Evolutionary conservation across 495 filamentous ascomycete species (phyloP).

Genomic region (Aspergillus heteromorphus): DNA sequence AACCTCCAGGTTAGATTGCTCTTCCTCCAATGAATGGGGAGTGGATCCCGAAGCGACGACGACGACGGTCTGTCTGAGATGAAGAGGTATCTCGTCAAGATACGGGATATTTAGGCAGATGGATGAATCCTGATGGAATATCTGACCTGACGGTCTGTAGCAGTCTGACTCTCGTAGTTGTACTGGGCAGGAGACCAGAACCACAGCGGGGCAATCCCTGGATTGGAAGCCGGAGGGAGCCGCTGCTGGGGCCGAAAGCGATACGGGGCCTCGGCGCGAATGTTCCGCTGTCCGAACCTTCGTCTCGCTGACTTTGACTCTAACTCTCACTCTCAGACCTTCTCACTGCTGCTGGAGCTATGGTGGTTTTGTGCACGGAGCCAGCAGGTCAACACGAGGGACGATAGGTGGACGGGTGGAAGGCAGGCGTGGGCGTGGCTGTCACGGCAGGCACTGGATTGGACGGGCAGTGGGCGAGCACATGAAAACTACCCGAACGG

Average conservation of each 20-base stretch:
- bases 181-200: conserved; percentile 6
- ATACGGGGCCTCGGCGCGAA: background rate
- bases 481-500: background rate
- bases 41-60: background rate
- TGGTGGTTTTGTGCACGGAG: conserved; percentile 1
- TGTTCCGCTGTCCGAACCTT: background rate
- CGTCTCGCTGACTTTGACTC: background rate
- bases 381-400: conserved; percentile 7
- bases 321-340: no score
- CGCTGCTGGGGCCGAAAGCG: conserved; percentile 6
- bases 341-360: no score
- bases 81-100: background rate
- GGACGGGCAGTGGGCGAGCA: background rate
- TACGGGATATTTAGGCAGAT: background rate
- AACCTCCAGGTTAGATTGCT: background rate
- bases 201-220: conserved; percentile 15
- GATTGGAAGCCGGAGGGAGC: conserved; percentile 13
- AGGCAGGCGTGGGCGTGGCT: conserved; percentile 10
- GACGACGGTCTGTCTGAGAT: background rate
- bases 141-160: background rate
- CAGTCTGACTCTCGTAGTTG: background rate
- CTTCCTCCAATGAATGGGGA: background rate
- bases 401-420: background rate
- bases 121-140: background rate
- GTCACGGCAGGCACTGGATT: background rate